Conservation (phyloP, 1,284 basidiomycete species). For the Stygiomarasmius scandens region DNA sequence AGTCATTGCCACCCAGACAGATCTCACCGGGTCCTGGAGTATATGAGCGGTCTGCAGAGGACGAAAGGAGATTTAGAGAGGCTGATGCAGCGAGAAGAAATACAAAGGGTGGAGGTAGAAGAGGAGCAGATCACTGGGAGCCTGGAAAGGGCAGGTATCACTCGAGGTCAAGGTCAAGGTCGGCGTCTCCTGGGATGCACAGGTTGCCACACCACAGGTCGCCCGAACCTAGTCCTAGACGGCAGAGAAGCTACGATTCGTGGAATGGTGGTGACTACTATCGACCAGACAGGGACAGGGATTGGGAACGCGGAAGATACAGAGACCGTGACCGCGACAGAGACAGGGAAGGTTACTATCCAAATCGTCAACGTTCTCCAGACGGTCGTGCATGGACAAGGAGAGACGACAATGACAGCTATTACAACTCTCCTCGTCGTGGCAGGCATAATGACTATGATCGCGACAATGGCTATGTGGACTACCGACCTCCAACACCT, state of each 20-base stretch:
- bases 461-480: not conserved
- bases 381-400: slow-evolving; percentile 20
- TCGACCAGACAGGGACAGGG: slow-evolving; percentile 26
- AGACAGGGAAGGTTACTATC: slow-evolving; percentile 25
- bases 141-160: slow-evolving; percentile 21
- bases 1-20: slow-evolving; percentile 9
- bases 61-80: slow-evolving; percentile 36
- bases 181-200: slow-evolving; percentile 38
- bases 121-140: slow-evolving; percentile 33
- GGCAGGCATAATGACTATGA: slow-evolving; percentile 16
- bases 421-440: slow-evolving; percentile 5
- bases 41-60: slow-evolving; percentile 47
- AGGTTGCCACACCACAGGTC: slow-evolving; percentile 34
- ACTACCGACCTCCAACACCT: slow-evolving; percentile 1
- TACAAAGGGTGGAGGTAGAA: slow-evolving; percentile 4
- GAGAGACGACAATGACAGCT: slow-evolving; percentile 22
- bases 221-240: slow-evolving; percentile 12
- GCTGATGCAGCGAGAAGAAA: slow-evolving; percentile 1
- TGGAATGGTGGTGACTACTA: not conserved
- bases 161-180: slow-evolving; percentile 31
- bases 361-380: slow-evolving; percentile 27
- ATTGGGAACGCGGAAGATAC: slow-evolving; percentile 21
- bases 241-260: slow-evolving; percentile 21
- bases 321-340: slow-evolving; percentile 16
- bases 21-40: slow-evolving; percentile 31